Conservation (phyloP, 495 filamentous ascomycete genomes). For the Aspergillus hancockii region DNA sequence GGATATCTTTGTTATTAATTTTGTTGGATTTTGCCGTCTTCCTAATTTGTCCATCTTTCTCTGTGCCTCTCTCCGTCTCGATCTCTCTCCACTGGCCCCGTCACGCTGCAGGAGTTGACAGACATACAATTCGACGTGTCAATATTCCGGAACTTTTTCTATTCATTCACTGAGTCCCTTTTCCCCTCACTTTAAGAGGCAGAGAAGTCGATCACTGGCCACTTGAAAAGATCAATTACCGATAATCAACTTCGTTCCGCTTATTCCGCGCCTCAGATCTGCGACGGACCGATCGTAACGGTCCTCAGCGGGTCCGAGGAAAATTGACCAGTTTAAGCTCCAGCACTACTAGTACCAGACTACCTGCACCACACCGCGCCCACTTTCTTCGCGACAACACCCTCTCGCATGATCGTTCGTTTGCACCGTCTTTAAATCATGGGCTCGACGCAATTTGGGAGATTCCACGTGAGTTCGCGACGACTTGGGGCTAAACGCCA, state of each 20-base stretch:
- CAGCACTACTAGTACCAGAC: conserved; percentile 8
- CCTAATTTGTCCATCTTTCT: conserved; percentile 8
- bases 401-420: conserved; percentile 23
- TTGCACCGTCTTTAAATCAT: conserved; percentile 33
- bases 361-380: neutral
- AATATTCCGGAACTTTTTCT: conserved; percentile 2
- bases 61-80: neutral
- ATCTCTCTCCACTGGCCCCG: neutral
- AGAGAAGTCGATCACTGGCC: neutral
- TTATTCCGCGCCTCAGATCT: conserved; percentile 22
- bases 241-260: neutral
- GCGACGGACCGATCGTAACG: conserved; percentile 32
- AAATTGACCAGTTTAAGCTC: conserved; percentile 18
- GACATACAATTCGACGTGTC: conserved; percentile 8
- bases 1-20: neutral
- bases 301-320: conserved; percentile 36
- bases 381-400: neutral
- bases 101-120: conserved; percentile 4
- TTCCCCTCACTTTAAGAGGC: neutral
- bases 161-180: neutral
- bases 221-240: neutral
- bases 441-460: conserved; percentile 77
- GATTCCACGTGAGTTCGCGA: conserved; percentile 74
- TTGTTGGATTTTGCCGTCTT: neutral
- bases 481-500: neutral